Evolutionary conservation across 768 basidiomycete genomes (phyloP), one percentile per base, ranked within the genome.

Genomic region (Crassisporium funariophilum): DNA sequence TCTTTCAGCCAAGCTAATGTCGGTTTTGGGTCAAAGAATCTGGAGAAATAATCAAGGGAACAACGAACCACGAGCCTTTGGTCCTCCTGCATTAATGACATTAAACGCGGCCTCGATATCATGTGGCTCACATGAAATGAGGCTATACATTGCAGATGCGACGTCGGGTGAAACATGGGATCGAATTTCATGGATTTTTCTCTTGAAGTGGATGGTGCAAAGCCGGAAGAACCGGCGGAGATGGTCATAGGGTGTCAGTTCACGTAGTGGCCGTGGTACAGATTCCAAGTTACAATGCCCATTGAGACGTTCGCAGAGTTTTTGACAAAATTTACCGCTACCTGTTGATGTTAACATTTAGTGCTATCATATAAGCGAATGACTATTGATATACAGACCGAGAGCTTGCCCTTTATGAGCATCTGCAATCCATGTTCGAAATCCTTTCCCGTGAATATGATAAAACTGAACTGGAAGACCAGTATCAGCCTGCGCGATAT

Each of bases 1-100:
- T 66, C 61, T 12, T 60, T 58, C 5, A 64, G 47, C 64, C 63
- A 64, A 9, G 56, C 64, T 66, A 23, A 7, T 29, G 27, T 7
- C 7, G 13, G n/a, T n/a, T n/a, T 7, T 13, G 13, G 13, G 27
- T 25, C 23, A 49, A 22, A 19, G 17, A 35, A 39, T 43, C 20
- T 15, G 25, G 10, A 17, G 8, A 21, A 17, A 24, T 36, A 37
- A 12, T 31, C 33, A 27, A 21, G n/a, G 19, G 11, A 22, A 24
- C 10, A 11, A 37, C 45, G 5, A 34, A 64, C 64, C 56, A 34
- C 35, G 31, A 4, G 59, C 62, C 39, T 58, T 57, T 35, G 33
- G 40, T 1, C 61, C 57, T 7, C 61, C 62, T 2, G 10, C 34
- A 7, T 56, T 23, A 20, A 65, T 63, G 4, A 45, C 13, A 10